These are phyloP conservation scores for Mariannaea elegans DNA, from an alignment of 2,329 filamentous ascomycete species.

Conservation along the genomic window DNA sequence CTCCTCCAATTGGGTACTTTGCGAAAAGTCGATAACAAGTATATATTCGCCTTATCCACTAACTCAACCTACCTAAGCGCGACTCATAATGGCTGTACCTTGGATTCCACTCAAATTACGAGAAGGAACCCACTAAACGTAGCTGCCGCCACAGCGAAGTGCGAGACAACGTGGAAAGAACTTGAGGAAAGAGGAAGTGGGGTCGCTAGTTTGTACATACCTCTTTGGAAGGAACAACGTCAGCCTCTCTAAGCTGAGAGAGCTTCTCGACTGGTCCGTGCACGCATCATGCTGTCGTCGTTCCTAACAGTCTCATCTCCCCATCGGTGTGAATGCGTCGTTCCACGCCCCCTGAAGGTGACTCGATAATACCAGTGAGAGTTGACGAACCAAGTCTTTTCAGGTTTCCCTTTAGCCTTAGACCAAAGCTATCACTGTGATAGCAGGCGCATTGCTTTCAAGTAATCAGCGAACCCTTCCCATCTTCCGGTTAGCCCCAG, in stretches of 20 bases:
- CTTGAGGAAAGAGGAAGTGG: background rate
- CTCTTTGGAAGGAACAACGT: constrained; percentile 32
- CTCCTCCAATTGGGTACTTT: too few relatives aligned
- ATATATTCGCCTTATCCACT: too few relatives aligned
- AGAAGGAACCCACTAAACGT: background rate
- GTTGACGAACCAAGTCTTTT: background rate
- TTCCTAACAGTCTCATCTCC: constrained; percentile 14
- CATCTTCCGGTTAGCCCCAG: constrained; percentile 20
- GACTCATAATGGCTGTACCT: background rate
- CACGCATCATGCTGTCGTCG: constrained; percentile 22
- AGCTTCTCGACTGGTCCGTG: constrained; percentile 37
- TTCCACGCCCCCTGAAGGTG: constrained; percentile 32
- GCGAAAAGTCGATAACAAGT: too few relatives aligned
- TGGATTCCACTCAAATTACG: background rate
- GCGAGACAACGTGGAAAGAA: constrained; percentile 6
- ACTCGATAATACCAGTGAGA: constrained; percentile 29
- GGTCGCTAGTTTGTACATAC: constrained; percentile 22
- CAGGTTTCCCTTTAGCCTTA: constrained; percentile 11
- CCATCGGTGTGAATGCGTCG: constrained; percentile 21
- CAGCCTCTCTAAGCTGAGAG: constrained; percentile 23
- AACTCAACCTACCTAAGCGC: too few relatives aligned
- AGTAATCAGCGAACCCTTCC: constrained; percentile 26
- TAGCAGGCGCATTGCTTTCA: constrained; percentile 25
- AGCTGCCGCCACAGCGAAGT: background rate
- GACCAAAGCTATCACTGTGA: background rate